Evolutionary conservation across 2,329 filamentous ascomycete species (phyloP), one percentile per base, ranked within the genome.

Genomic region (Paracorniculantispora psalliotae): DNA sequence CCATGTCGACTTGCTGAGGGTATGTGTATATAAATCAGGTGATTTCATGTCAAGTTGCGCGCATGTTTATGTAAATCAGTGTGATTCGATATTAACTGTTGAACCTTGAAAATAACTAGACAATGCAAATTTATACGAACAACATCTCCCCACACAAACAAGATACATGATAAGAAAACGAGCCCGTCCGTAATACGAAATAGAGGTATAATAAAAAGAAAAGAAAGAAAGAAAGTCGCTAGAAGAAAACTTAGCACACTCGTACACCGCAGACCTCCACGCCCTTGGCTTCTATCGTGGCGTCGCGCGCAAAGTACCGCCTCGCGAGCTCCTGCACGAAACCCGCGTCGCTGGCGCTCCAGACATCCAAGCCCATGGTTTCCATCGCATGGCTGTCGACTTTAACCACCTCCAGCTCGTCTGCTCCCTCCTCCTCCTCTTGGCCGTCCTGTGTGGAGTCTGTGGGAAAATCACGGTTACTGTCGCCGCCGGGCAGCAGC

Each of bases 281-380:
- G n/a, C 82, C 83, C 67, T 85, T 86, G 37, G 84, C 83, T 69
- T 90, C 83, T 21, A 91, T 82, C 63, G 79, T 79, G 10, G 85
- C 85, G 49, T 78, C 72, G 17, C 86, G 77, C 30, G 78, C 83
- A 73, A 91, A 92, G 73, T 90, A 93, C 63, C 82, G 73, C 62
- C 72, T 78, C 47, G 83, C 75, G 53, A 89, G 75, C 57, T 86
- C 85, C 62, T 76, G 76, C 17, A 91, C 81, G 67, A 92, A 93
- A 2, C 77, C 77, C n/a, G 82, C 83, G 68, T 93, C 90, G 17
- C 77, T 77, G 33, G 81, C 77, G 68, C 88, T 92, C 89, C 90
- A 94, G 1, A 86, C 79, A 66, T 94, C 90, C 21, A 94, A 79
- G 0, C 90, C 90, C 85, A 93, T 88, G 48, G 80, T 77, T 60